Base-by-base conservation (phyloP, 2,329 filamentous ascomycete genomes). In the Alternaria gaisen region DNA sequence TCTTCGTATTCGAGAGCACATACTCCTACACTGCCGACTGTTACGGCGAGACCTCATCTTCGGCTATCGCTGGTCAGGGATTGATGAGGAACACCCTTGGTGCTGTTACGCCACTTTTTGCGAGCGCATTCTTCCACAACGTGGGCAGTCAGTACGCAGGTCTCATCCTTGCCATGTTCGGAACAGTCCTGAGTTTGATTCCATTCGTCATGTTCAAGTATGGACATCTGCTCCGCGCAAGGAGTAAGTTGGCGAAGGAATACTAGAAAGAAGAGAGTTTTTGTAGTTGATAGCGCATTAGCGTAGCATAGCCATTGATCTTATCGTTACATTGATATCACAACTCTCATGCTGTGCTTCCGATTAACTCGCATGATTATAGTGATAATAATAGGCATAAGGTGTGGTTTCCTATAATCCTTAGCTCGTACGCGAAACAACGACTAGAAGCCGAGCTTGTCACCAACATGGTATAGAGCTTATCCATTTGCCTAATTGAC, bases 21-120 rank as follows among this genome's bases (percentile, higher is more conserved):
- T 85, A 85, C 70, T 81, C 77, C 8, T 85, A 84, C 68, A 85
- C 83, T 0, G 80, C 83, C 5, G 83, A 85, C 65, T 85, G 83
- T 70, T 85, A 85, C 58, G 83, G 83, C 20, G 80, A 82, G 58
- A 84, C 73, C 26, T 76, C 77, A 1, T 78, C 75, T 1, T 78
- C 75, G 12, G 79, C 79, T 18, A 81, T 85, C 53, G 84, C 84
- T 2, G 83, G 82, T 1, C 83, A 85, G 70, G 83, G 83, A 20
- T 77, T 85, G 56, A 82, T 85, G 80, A 77, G 84, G 18, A 86
- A 85, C 64, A 84, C 83, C 0, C 80, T 85, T 1, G 84, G 84
- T 43, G 84, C 83, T 3, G 81, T 85, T 0, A 83, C 83, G 24
- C 84, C 84, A 0, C 70, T 86, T 12, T 85, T 85, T 61, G 83